These are phyloP conservation scores for Phytophthora quininea DNA, from an alignment of 352 stramenopile species.

Conservation along the genomic window DNA sequence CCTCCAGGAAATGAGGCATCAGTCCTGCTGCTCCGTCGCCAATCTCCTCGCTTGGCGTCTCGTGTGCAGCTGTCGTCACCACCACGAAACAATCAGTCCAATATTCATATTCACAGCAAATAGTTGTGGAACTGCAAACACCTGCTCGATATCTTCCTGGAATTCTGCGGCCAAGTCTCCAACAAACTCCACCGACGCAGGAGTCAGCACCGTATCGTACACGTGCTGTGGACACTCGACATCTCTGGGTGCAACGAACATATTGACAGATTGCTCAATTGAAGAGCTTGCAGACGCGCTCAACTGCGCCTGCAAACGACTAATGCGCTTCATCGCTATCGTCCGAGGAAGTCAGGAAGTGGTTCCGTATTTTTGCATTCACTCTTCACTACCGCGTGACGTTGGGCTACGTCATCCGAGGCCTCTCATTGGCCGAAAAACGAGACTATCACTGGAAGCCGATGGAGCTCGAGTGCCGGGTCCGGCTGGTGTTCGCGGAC, in stretches of 20 bases:
- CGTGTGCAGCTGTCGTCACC: conserved; percentile 54
- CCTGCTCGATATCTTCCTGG: conserved; percentile 52
- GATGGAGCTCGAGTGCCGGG: conserved; percentile 29
- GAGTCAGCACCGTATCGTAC: conserved; percentile 81
- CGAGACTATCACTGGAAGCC: background rate
- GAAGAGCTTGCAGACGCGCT: conserved; percentile 6
- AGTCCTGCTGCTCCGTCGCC: conserved; percentile 65
- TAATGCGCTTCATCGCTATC: conserved; percentile 46
- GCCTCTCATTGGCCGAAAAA: conserved; percentile 11
- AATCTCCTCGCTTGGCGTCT: conserved; percentile 56
- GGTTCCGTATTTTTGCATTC: background rate
- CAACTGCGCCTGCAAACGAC: conserved; percentile 44
- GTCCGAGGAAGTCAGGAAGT: background rate
- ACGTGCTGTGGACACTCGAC: conserved; percentile 24
- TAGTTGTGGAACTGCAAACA: conserved; percentile 6
- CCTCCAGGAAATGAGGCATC: conserved; percentile 85
- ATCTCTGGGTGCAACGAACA: conserved; percentile 41
- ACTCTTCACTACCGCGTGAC: too few relatives aligned
- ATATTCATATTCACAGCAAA: background rate
- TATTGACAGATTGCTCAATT: background rate
- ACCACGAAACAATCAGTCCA: background rate
- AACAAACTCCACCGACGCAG: conserved; percentile 89
- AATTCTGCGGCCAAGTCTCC: conserved; percentile 82
- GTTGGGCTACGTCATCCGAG: too few relatives aligned
- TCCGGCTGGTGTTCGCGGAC: conserved; percentile 66